Evolutionary conservation across 1,139 yeast genomes (phyloP).

Genomic region (Kodamaea suecica): DNA sequence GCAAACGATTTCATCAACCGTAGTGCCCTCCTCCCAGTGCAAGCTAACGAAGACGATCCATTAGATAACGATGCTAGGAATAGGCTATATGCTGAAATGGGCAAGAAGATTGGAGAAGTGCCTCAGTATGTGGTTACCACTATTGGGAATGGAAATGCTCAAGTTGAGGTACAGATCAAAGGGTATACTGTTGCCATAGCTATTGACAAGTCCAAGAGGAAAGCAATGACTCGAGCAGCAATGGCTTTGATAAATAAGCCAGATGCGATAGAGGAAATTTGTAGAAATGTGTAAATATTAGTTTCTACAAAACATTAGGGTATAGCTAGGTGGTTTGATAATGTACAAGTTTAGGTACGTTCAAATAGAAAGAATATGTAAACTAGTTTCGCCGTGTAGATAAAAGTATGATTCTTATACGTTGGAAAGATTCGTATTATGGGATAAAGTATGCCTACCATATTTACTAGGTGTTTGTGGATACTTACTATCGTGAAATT

Average conservation of each 20-base stretch:
- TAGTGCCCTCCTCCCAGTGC: constrained; percentile 27
- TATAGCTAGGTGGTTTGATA: too few species aligned
- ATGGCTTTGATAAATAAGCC: constrained; percentile 39
- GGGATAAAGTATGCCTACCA: too few species aligned
- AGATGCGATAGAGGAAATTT: constrained; percentile 24
- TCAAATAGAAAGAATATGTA: too few species aligned
- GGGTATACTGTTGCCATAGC: constrained; percentile 38
- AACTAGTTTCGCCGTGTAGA: too few species aligned
- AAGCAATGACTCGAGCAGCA: constrained; percentile 48
- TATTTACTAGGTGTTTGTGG: too few species aligned
- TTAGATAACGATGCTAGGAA: constrained; percentile 39
- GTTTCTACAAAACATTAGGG: too few species aligned
- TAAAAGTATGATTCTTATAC: too few species aligned
- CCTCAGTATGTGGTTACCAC: constrained; percentile 42
- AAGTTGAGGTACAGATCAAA: constrained; percentile 37
- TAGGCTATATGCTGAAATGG: constrained; percentile 42
- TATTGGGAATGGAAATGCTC: constrained; percentile 28
- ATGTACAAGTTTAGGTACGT: too few species aligned
- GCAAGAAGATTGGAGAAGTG: constrained; percentile 34
- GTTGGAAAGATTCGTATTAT: too few species aligned
- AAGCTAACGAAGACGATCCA: constrained; percentile 24
- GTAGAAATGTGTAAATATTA: constrained; percentile 8
- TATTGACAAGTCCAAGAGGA: constrained; percentile 39
- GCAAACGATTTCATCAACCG: constrained; percentile 10
- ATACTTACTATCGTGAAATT: too few species aligned